Base-by-base conservation (phyloP, 345 rosid species). In the Bruguiera parviflora region DNA sequence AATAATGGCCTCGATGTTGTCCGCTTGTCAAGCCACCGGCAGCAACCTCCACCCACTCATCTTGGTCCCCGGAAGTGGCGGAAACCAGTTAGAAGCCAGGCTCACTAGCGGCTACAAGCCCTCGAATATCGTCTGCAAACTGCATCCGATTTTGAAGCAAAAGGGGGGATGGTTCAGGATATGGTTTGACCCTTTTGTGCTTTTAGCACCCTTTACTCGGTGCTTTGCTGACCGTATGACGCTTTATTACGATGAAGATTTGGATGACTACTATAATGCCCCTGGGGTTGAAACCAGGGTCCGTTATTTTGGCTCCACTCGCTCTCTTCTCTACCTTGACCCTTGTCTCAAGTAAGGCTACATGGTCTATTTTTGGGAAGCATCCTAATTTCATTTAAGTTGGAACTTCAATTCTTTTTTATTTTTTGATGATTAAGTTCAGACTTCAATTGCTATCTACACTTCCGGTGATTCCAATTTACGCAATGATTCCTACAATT, bases 21-120 rank as follows among this genome's bases (percentile, higher is more conserved):
- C 62, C 55, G 35, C 71, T 66, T 82, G 73, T 73, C 86, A 77
- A 77, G 73, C 78, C 59, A 33, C 61, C 21, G 58, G 73, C 28
- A 63, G 74, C 76, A 71, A 66, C 63, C 88, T 86, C 72, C 81
- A 88, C 78, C 96, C 98, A 60, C 39, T 91, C 63, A 71, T 94
- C 61, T 33, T 94, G 46, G 84, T 94, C 24, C 97, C 98, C 4
- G 97, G 97, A 65, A 80, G n/a, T 62, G 98, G 96, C 9, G 94
- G 96, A 19, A 94, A 88, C 83, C 97, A 89, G 78, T 85, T 91
- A 16, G 97, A 91, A 67, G 96, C 83, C 5, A 71, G 91, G 73
- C 81, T 91, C 28, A 88, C 87, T 53, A 18, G 57, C n/a, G 82
- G 65, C 27, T 91, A 88, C 82, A 84, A 76, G 70, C 84, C 98